Base-by-base conservation (phyloP, 345 rosid genomes). In the Atalantia buxifolia region DNA sequence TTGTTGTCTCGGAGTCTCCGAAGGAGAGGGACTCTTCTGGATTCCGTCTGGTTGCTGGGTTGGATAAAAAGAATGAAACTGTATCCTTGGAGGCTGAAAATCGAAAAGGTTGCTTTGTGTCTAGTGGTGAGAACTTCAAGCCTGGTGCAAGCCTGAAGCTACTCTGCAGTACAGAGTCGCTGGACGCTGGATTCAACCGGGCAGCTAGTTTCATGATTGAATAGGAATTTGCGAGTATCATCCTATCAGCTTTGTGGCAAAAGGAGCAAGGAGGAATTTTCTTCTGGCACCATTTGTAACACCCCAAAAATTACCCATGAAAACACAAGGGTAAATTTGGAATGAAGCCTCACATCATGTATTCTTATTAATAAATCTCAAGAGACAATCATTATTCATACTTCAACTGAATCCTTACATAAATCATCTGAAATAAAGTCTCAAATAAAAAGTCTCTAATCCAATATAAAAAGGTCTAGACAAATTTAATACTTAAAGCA, bases 161-260 rank as follows among this genome's bases (percentile, higher is more conserved):
- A n/a, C 45, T 84, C 68, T 96, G 97, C 89, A 81, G 36, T 10
- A 69, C 88, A 1, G 85, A 42, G 60, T 71, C 82, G 10, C 80
- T 80, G 2, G 85, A 57, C 10, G 28, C 45, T 25, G 82, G 77
- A 66, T 85, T 88, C 77, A 83, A 79, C 25, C 24, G 72, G 38
- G 92, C 86, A 48, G 86, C 90, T 42, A 96, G 99, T 84, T 96
- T 89, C 74, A 35, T 6, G 21, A 50, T 91, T 86, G 78, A 38
- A 76, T 85, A 22, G 97, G 93, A 42, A 28, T 86, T 2, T 78
- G 88, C 50, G 70, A 82, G 27, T 96, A 91, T 81, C 86, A 92
- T 85, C 92, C 90, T 2, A 86, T 92, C 81, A 96, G 97, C 86
- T 96, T 96, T 24, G 89, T 87, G 64, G 94, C 94, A 42, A 85